A percentile compares a stretch with the other conserved stretches of the same genome.
These are phyloP conservation scores for Galerina marginata DNA, from an alignment of 768 basidiomycete genomes.

Conservation along the genomic window DNA sequence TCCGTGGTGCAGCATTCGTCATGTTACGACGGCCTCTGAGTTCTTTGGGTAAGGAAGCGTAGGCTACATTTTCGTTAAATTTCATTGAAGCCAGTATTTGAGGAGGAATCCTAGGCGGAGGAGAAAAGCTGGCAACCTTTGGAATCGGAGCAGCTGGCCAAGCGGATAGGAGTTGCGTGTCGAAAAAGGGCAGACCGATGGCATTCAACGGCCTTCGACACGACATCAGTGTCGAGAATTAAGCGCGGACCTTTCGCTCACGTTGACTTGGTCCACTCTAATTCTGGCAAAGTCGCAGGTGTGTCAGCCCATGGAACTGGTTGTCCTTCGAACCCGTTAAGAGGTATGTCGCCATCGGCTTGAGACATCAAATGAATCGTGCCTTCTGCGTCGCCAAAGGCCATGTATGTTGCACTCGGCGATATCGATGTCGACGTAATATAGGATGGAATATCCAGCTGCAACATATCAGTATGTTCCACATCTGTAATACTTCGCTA, in stretches of 20 bases:
- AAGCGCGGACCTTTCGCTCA: slow-evolving; percentile 41
- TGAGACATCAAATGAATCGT: slow-evolving; percentile 82
- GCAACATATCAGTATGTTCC: slow-evolving; percentile 10
- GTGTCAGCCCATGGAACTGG: slow-evolving; percentile 85
- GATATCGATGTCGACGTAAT: slow-evolving; percentile 83
- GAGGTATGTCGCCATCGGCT: slow-evolving; percentile 69
- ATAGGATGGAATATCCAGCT: slow-evolving; percentile 79
- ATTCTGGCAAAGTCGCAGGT: slow-evolving; percentile 67
- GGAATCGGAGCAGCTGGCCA: slow-evolving; percentile 56
- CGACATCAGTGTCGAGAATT: neutral
- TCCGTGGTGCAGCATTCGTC: slow-evolving; percentile 55
- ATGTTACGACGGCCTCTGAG: slow-evolving; percentile 85
- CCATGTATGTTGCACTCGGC: slow-evolving; percentile 88
- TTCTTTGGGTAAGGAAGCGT: slow-evolving; percentile 87
- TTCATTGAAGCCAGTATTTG: slow-evolving; percentile 82
- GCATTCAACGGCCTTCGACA: slow-evolving; percentile 77
- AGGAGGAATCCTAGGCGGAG: slow-evolving; percentile 78
- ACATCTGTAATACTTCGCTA: neutral
- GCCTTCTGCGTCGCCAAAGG: slow-evolving; percentile 90
- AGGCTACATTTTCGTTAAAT: slow-evolving; percentile 87
- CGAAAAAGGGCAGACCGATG: slow-evolving; percentile 89
- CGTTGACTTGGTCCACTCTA: slow-evolving; percentile 87
- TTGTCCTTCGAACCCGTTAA: slow-evolving; percentile 91
- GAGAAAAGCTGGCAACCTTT: slow-evolving; percentile 56
- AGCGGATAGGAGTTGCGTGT: slow-evolving; percentile 73